Conservation (phyloP, 2,329 filamentous ascomycete genomes). For the Paracoccidioides lutzii region DNA sequence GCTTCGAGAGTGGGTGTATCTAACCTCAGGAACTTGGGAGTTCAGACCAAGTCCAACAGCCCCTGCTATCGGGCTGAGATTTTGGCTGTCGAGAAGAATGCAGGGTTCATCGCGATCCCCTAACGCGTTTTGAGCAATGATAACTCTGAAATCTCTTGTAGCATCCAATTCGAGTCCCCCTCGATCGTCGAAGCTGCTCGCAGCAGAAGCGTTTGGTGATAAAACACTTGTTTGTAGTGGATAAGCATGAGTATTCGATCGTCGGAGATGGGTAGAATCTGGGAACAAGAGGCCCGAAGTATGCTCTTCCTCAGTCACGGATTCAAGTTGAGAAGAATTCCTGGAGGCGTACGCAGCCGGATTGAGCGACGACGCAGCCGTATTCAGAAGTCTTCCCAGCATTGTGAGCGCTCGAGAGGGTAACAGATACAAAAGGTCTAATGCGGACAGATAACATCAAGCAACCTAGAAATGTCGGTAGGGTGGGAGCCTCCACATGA, state of each 20-base stretch:
- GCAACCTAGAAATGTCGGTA: neutral
- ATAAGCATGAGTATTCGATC: slow-evolving; percentile 29
- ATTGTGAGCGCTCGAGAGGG: slow-evolving; percentile 14
- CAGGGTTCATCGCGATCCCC: slow-evolving; percentile 35
- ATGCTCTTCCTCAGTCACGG: slow-evolving; percentile 38
- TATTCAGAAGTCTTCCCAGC: slow-evolving; percentile 33
- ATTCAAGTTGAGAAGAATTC: slow-evolving; percentile 30
- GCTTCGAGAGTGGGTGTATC: slow-evolving; percentile 24
- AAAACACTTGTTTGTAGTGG: slow-evolving; percentile 30
- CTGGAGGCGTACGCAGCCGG: slow-evolving; percentile 27
- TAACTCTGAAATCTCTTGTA: slow-evolving; percentile 33
- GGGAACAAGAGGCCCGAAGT: slow-evolving; percentile 37
- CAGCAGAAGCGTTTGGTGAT: slow-evolving; percentile 31
- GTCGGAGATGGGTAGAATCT: slow-evolving; percentile 31
- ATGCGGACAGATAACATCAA: neutral
- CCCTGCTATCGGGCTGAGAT: slow-evolving; percentile 15
- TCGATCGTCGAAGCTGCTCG: slow-evolving; percentile 35
- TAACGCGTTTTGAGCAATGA: slow-evolving; percentile 37
- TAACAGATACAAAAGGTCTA: neutral
- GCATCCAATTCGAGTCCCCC: slow-evolving; percentile 35
- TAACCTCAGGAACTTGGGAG: slow-evolving; percentile 20
- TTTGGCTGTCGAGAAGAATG: slow-evolving; percentile 33
- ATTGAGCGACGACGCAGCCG: slow-evolving; percentile 32
- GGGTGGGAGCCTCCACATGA: slow-evolving; percentile 5
- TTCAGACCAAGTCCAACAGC: slow-evolving; percentile 26